Conservation (phyloP, 495 filamentous ascomycete species). For the Penicillium soppii region DNA sequence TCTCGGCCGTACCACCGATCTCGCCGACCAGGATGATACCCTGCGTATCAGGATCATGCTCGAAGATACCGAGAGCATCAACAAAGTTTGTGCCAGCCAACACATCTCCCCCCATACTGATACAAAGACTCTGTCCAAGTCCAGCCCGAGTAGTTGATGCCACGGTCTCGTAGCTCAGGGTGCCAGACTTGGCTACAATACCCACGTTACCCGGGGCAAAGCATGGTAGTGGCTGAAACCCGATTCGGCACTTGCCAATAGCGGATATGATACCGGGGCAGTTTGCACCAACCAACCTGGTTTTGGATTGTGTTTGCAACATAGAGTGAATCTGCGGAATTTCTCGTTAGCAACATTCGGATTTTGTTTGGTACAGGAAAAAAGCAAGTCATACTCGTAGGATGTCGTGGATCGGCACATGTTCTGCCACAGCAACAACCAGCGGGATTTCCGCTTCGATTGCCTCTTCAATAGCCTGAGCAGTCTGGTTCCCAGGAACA, state of each 20-base stretch:
- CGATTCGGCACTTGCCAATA: slow-evolving; percentile 76
- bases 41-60: slow-evolving; percentile 72
- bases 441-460: slow-evolving; percentile 86
- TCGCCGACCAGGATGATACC: slow-evolving; percentile 85
- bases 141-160: slow-evolving; percentile 79
- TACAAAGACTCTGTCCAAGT: slow-evolving; percentile 80
- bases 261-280: slow-evolving; percentile 87
- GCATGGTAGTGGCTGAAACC: slow-evolving; percentile 79
- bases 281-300: slow-evolving; percentile 80
- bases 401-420: slow-evolving; percentile 86
- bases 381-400: slow-evolving; percentile 56
- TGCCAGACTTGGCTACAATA: slow-evolving; percentile 86
- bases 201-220: slow-evolving; percentile 74
- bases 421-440: slow-evolving; percentile 87
- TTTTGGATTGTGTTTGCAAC: slow-evolving; percentile 75
- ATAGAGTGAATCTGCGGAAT: slow-evolving; percentile 78
- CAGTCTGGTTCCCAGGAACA: slow-evolving; percentile 76
- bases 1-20: slow-evolving; percentile 77
- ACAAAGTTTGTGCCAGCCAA: slow-evolving; percentile 79
- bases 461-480: slow-evolving; percentile 80
- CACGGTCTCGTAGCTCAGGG: slow-evolving; percentile 84
- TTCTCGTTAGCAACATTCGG: no score
- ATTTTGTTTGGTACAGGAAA: not conserved
- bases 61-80: slow-evolving; percentile 72
- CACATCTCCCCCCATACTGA: slow-evolving; percentile 87